phyloP scores from a whole-genome alignment of 306 rosid genomes.

The Glycine tomentella region DNA sequence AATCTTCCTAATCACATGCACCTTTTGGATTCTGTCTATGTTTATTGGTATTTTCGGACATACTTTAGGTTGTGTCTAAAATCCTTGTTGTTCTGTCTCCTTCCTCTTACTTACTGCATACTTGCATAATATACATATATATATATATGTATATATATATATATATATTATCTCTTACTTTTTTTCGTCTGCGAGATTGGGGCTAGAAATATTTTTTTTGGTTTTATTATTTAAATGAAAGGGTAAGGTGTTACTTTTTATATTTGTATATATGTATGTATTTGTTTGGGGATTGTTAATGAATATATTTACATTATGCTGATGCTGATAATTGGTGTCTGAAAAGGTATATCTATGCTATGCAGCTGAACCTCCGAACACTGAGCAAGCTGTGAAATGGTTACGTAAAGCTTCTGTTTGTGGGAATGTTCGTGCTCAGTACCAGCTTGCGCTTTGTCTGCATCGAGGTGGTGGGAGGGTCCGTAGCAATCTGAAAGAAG shows the following conservation, averaged over 20 bases:
- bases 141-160: no score
- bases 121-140: no score
- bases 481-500: constrained; percentile 61
- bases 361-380: constrained; percentile 81
- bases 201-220: not conserved
- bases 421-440: constrained; percentile 82
- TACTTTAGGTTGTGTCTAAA: not conserved
- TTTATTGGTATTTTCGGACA: not conserved
- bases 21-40: not conserved
- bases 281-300: constrained; percentile 13
- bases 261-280: not conserved
- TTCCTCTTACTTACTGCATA: constrained; percentile 8
- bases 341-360: constrained; percentile 15
- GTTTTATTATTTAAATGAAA: not conserved
- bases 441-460: constrained; percentile 89
- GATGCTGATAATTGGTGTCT: constrained; percentile 43
- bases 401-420: constrained; percentile 63
- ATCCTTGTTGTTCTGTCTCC: constrained; percentile 13
- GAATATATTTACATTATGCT: not conserved
- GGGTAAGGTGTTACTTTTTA: not conserved
- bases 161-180: no score
- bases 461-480: constrained; percentile 69
- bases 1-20: not conserved
- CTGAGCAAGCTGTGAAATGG: constrained; percentile 77
- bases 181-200: not conserved